Evolutionary conservation across 2,329 filamentous ascomycete genomes (phyloP).

Genomic region (Pseudomassariella vexata): DNA sequence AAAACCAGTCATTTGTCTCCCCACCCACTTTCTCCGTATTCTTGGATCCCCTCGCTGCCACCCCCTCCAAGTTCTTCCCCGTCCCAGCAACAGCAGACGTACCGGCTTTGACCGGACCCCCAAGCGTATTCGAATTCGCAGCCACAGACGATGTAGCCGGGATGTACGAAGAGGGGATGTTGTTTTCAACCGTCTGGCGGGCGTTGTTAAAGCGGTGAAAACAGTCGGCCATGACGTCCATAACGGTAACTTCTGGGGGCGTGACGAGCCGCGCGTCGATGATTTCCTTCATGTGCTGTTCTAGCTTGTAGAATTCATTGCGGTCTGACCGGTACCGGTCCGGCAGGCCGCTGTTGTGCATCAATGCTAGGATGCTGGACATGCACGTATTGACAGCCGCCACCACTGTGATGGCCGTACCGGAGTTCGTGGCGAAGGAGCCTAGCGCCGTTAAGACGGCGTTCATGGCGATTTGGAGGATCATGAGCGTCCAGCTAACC

Average conservation of each 20-base stretch:
- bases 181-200: conserved; percentile 40
- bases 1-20: no score
- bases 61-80: no score
- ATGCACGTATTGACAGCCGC: conserved; percentile 44
- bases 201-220: conserved; percentile 40
- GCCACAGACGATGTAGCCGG: no score
- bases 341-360: conserved; percentile 49
- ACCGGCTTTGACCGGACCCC: no score
- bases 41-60: no score
- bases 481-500: conserved; percentile 39
- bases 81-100: no score
- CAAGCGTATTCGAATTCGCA: no score
- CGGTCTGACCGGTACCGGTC: conserved; percentile 44
- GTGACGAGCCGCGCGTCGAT: conserved; percentile 42
- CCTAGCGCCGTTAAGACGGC: conserved; percentile 45
- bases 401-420: conserved; percentile 40
- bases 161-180: conserved; percentile 37
- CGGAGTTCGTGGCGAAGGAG: conserved; percentile 29
- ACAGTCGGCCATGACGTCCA: conserved; percentile 41
- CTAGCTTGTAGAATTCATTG: conserved; percentile 42
- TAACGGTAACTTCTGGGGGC: conserved; percentile 32
- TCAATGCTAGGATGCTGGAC: conserved; percentile 42
- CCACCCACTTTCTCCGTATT: no score
- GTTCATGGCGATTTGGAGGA: conserved; percentile 42
- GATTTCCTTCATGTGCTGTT: conserved; percentile 44